Conservation (phyloP, 441 rosid species). For the Kokia cookei region DNA sequence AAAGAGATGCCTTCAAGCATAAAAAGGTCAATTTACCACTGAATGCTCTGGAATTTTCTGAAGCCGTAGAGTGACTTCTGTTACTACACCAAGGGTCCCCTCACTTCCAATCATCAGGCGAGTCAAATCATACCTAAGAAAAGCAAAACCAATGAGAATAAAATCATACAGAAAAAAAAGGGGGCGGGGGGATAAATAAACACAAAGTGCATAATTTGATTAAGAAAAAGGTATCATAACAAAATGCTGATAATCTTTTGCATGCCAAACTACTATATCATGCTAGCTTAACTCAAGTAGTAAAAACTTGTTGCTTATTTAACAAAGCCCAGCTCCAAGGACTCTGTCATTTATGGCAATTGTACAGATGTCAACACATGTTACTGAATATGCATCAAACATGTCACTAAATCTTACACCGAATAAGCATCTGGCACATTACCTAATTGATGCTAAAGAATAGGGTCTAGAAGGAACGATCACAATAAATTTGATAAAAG, state of each 20-base stretch:
- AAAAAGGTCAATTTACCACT: constrained; percentile 48
- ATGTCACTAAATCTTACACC: not conserved
- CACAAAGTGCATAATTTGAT: not conserved
- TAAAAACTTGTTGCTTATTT: not conserved
- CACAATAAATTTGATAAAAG: no score
- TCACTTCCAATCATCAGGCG: constrained; percentile 93
- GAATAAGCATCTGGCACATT: not conserved
- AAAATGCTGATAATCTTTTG: not conserved
- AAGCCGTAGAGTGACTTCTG: constrained; percentile 86
- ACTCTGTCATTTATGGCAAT: not conserved
- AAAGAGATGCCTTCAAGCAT: not conserved
- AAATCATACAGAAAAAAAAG: not conserved
- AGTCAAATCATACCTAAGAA: constrained; percentile 76
- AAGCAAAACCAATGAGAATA: constrained; percentile 2
- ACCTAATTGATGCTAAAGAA: not conserved
- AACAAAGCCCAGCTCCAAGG: not conserved
- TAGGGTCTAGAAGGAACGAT: no score
- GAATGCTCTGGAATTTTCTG: constrained; percentile 90
- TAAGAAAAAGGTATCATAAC: not conserved
- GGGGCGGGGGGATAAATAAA: not conserved
- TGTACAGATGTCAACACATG: not conserved
- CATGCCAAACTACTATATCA: not conserved
- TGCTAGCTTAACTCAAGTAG: not conserved
- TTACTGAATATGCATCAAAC: not conserved
- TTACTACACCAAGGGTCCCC: constrained; percentile 86